A percentile compares a stretch with the other conserved stretches of the same genome.
Evolutionary conservation across 306 rosid species (phyloP).

Genomic region (Lotus japonicus): DNA sequence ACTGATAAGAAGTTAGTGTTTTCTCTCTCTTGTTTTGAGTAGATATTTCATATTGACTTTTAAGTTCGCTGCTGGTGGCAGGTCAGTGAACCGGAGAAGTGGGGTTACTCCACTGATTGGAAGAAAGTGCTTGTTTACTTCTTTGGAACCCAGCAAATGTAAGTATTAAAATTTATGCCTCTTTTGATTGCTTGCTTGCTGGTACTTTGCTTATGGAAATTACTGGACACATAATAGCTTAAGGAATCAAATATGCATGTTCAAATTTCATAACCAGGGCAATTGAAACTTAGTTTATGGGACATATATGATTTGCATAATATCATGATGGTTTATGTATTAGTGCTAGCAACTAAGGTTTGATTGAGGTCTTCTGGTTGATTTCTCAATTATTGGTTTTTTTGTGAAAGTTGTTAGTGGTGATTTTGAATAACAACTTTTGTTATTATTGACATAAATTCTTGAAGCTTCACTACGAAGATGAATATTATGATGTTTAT

Average conservation of each 20-base stretch:
- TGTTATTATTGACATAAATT: background rate
- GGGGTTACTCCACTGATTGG: conserved; percentile 88
- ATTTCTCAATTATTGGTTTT: background rate
- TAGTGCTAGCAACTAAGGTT: background rate
- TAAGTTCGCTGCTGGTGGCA: conserved; percentile 40
- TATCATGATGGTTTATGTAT: background rate
- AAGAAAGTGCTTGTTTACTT: conserved; percentile 90
- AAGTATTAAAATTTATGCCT: conserved; percentile 28
- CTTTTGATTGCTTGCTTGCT: background rate
- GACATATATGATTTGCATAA: background rate
- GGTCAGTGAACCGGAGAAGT: conserved; percentile 94
- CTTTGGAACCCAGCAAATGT: conserved; percentile 97
- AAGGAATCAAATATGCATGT: background rate
- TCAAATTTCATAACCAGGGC: background rate
- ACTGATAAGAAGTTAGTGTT: background rate
- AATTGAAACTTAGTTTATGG: background rate
- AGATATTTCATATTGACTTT: conserved; percentile 7
- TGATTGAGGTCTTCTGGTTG: background rate
- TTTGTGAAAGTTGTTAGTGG: background rate
- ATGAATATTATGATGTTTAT: background rate
- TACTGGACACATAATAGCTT: background rate
- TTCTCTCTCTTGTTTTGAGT: background rate
- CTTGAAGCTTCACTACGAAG: background rate
- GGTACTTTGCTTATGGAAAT: background rate
- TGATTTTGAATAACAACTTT: background rate